Percentiles rank a stretch among this genome's conserved stretches.
phyloP scores from a whole-genome alignment of 1,284 basidiomycete genomes.

The Rhodotorula sp. region DNA sequence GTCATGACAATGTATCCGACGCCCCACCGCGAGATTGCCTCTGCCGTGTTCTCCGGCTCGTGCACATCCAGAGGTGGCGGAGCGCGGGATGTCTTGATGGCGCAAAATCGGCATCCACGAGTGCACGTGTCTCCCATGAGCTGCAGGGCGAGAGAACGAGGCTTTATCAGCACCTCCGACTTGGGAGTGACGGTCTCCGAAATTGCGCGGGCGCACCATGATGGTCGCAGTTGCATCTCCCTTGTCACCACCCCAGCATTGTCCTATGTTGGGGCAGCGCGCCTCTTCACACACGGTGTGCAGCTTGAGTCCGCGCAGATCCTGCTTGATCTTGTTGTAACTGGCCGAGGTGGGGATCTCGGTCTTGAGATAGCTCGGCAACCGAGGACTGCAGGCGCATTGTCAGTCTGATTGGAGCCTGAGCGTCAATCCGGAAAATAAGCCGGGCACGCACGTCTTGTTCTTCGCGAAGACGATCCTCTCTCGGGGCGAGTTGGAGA shows the following conservation, averaged over 20 bases:
- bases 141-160: constrained; percentile 51
- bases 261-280: constrained; percentile 97
- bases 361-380: constrained; percentile 91
- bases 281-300: constrained; percentile 99
- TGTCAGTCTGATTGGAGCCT: background rate
- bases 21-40: constrained; percentile 97
- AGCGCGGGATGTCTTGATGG: constrained; percentile 86
- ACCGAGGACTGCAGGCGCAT: constrained; percentile 64
- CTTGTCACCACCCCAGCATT: constrained; percentile 92
- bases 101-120: constrained; percentile 94
- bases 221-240: constrained; percentile 95
- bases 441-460: constrained; percentile 56
- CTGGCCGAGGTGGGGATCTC: constrained; percentile 73
- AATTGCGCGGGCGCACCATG: constrained; percentile 65
- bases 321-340: constrained; percentile 90
- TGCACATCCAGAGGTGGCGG: constrained; percentile 92
- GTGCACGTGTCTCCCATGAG: constrained; percentile 99
- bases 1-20: constrained; percentile 97
- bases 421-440: no score
- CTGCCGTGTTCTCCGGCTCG: constrained; percentile 97
- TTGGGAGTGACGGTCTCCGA: no score
- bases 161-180: background rate
- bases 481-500: constrained; percentile 52
- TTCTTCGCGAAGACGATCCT: constrained; percentile 76
- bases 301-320: constrained; percentile 82